Conservation (phyloP, 2,329 filamentous ascomycete species). For the Microthyrium microscopicum region DNA sequence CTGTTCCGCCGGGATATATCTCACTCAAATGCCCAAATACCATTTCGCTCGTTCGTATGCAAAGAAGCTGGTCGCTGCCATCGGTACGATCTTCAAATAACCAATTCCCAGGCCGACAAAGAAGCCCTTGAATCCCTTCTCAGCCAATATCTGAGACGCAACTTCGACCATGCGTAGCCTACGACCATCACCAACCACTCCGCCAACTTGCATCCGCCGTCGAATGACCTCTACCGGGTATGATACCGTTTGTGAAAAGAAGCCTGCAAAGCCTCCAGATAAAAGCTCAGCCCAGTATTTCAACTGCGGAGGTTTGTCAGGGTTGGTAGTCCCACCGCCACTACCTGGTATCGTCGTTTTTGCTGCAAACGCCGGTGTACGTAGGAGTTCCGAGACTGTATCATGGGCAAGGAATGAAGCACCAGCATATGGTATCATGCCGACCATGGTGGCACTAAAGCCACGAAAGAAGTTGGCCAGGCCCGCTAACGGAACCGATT, state of each 20-base stretch:
- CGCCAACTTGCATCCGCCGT: constrained; percentile 88
- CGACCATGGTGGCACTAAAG: constrained; percentile 75
- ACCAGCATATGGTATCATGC: constrained; percentile 94
- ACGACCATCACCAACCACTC: constrained; percentile 80
- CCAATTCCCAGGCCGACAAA: constrained; percentile 89
- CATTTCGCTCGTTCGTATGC: constrained; percentile 49
- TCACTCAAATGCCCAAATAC: constrained; percentile 30
- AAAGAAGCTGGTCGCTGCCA: constrained; percentile 60
- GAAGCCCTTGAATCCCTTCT: constrained; percentile 66
- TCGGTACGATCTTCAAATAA: constrained; percentile 83
- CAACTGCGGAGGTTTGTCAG: constrained; percentile 49
- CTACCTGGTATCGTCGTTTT: constrained; percentile 61
- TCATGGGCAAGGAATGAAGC: constrained; percentile 94
- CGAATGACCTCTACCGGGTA: constrained; percentile 90
- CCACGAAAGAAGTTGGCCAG: constrained; percentile 88
- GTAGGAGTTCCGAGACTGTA: constrained; percentile 69
- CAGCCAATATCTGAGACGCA: constrained; percentile 52
- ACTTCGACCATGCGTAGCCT: constrained; percentile 67
- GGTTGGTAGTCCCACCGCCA: constrained; percentile 19
- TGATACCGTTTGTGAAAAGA: constrained; percentile 79
- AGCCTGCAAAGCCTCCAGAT: constrained; percentile 69
- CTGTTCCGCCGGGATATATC: not conserved
- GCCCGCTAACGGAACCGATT: constrained; percentile 45
- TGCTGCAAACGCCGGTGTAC: constrained; percentile 45
- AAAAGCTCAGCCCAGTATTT: constrained; percentile 74